Evolutionary conservation across 2,329 filamentous ascomycete species (phyloP).

Genomic region (Claviceps fusiformis): DNA sequence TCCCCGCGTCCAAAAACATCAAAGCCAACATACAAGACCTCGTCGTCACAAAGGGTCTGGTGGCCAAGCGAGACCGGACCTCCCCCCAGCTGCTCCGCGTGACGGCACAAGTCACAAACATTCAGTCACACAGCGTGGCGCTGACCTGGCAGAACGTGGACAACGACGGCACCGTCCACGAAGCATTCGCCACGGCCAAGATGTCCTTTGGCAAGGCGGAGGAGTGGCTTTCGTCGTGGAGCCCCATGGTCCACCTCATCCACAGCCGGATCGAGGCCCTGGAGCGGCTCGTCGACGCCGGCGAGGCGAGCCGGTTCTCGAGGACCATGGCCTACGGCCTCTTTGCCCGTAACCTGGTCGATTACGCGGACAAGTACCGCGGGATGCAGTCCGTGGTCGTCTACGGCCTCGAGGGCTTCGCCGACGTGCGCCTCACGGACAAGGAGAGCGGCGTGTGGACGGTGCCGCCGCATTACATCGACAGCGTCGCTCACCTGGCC

Average conservation of each 20-base stretch:
- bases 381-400: slow-evolving; percentile 47
- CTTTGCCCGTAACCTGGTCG: slow-evolving; percentile 35
- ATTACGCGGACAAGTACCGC: slow-evolving; percentile 38
- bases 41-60: slow-evolving; percentile 45
- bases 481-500: slow-evolving; percentile 44
- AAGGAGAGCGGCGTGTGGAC: slow-evolving; percentile 25
- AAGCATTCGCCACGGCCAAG: slow-evolving; percentile 8
- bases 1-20: slow-evolving; percentile 39
- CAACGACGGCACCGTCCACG: slow-evolving; percentile 2
- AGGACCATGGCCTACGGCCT: slow-evolving; percentile 45
- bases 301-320: slow-evolving; percentile 6
- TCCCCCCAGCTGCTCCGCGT: slow-evolving; percentile 20
- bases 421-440: slow-evolving; percentile 10
- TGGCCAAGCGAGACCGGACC: slow-evolving; percentile 13
- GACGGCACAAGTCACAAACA: slow-evolving; percentile 23
- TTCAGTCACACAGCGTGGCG: slow-evolving; percentile 28
- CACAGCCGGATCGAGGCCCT: slow-evolving; percentile 45
- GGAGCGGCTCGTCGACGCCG: slow-evolving; percentile 12
- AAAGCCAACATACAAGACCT: slow-evolving; percentile 53
- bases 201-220: slow-evolving; percentile 34
- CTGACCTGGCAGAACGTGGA: slow-evolving; percentile 18
- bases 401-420: slow-evolving; percentile 34
- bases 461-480: slow-evolving; percentile 42
- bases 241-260: slow-evolving; percentile 49
- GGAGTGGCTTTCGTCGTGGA: slow-evolving; percentile 41